phyloP scores from a whole-genome alignment of 2,329 filamentous ascomycete genomes.

The Coniochaeta sp. region DNA sequence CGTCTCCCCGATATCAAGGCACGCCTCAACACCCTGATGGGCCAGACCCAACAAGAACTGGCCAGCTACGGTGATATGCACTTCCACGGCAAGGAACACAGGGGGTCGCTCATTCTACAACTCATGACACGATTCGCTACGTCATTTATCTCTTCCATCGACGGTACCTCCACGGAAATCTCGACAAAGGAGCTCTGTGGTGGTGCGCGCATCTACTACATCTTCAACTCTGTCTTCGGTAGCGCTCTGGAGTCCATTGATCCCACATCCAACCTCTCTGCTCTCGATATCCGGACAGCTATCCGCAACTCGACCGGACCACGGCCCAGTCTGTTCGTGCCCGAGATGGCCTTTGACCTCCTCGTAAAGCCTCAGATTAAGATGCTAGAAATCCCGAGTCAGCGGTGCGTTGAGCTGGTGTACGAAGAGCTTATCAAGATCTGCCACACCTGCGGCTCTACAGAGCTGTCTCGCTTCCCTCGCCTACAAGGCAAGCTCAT shows the following conservation, averaged over 20 bases:
- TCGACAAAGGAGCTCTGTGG: slow-evolving; percentile 97
- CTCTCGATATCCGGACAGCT: slow-evolving; percentile 90
- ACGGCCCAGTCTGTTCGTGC: slow-evolving; percentile 90
- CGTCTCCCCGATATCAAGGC: slow-evolving; percentile 96
- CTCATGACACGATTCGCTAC: slow-evolving; percentile 98
- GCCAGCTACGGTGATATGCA: slow-evolving; percentile 97
- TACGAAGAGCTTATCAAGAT: slow-evolving; percentile 99
- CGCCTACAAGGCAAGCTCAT: slow-evolving; percentile 94
- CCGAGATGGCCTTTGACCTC: slow-evolving; percentile 94
- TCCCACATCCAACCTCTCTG: slow-evolving; percentile 89
- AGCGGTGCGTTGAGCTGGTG: slow-evolving; percentile 93
- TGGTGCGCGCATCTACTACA: slow-evolving; percentile 94
- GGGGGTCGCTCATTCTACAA: slow-evolving; percentile 89
- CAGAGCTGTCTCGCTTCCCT: slow-evolving; percentile 85
- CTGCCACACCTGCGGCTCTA: slow-evolving; percentile 95
- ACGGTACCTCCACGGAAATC: slow-evolving; percentile 96
- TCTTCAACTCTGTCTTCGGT: slow-evolving; percentile 98
- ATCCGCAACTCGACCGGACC: slow-evolving; percentile 98
- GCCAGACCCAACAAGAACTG: slow-evolving; percentile 97
- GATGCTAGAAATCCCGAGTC: slow-evolving; percentile 86
- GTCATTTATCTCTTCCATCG: slow-evolving; percentile 96
- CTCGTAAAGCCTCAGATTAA: slow-evolving; percentile 99
- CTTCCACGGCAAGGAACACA: slow-evolving; percentile 94
- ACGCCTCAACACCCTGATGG: slow-evolving; percentile 94
- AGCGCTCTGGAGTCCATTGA: slow-evolving; percentile 95